These are phyloP conservation scores for Synura sp. DNA, from an alignment of 352 stramenopile genomes.

Conservation along the genomic window DNA sequence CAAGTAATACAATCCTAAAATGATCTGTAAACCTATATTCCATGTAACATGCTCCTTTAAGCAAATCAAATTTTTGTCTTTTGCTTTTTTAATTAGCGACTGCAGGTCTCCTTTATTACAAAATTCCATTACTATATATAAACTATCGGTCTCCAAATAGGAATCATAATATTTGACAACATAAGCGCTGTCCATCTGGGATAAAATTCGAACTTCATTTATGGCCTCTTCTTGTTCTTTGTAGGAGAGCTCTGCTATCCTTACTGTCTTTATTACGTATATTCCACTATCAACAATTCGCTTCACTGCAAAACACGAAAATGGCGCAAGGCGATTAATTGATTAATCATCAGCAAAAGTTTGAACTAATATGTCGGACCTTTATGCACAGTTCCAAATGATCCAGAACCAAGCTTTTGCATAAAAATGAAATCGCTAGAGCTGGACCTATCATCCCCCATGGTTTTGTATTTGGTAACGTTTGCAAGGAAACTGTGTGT, in stretches of 20 bases:
- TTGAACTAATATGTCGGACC: too few species aligned
- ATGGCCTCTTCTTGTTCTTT: slow-evolving; percentile 49
- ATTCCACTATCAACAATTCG: slow-evolving; percentile 43
- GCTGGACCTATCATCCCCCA: too few species aligned
- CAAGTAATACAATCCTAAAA: slow-evolving; percentile 69
- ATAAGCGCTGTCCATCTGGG: slow-evolving; percentile 49
- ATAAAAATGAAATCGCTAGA: too few species aligned
- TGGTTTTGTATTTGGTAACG: too few species aligned
- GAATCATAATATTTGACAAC: slow-evolving; percentile 58
- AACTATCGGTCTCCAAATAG: slow-evolving; percentile 54
- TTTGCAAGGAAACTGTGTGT: too few species aligned
- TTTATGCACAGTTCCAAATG: too few species aligned
- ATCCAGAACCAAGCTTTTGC: too few species aligned
- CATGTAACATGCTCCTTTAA: slow-evolving; percentile 46
- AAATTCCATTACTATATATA: slow-evolving; percentile 60
- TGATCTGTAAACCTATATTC: slow-evolving; percentile 73
- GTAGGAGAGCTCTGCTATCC: slow-evolving; percentile 45
- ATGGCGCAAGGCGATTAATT: too few species aligned
- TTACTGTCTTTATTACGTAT: slow-evolving; percentile 54
- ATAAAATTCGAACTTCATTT: slow-evolving; percentile 56
- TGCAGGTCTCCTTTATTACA: slow-evolving; percentile 55
- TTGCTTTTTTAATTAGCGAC: slow-evolving; percentile 52
- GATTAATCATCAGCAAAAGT: too few species aligned
- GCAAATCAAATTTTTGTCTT: slow-evolving; percentile 47
- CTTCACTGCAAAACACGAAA: too few species aligned